Percentiles rank a stretch among this genome's conserved stretches.
Conservation (phyloP, 495 filamentous ascomycete genomes). For the Aspergillus campestris region DNA sequence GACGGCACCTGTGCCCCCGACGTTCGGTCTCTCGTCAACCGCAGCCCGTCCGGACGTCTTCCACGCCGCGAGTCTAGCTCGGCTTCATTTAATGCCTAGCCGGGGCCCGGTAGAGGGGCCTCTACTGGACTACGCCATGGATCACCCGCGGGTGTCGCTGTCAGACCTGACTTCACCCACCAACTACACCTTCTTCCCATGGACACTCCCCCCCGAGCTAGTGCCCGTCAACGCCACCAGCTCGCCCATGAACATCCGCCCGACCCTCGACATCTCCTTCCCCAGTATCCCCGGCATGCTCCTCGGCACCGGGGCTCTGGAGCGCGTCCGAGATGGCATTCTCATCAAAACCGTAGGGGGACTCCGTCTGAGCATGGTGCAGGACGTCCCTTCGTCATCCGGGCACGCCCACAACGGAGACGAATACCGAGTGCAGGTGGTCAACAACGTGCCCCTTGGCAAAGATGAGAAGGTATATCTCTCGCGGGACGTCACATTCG, state of each 20-base stretch:
- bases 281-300: slow-evolving; percentile 53
- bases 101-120: slow-evolving; percentile 43
- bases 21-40: slow-evolving; percentile 66
- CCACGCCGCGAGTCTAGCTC: slow-evolving; percentile 79
- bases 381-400: slow-evolving; percentile 45
- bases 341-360: slow-evolving; percentile 71
- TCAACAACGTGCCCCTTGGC: slow-evolving; percentile 74
- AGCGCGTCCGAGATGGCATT: slow-evolving; percentile 64
- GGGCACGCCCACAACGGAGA: slow-evolving; percentile 23
- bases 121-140: slow-evolving; percentile 39
- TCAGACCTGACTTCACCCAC: slow-evolving; percentile 53
- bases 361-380: slow-evolving; percentile 69
- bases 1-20: slow-evolving; percentile 43
- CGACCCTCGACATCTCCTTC: slow-evolving; percentile 75
- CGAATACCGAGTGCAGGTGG: slow-evolving; percentile 61
- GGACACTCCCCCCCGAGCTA: slow-evolving; percentile 72
- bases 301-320: slow-evolving; percentile 44
- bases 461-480: slow-evolving; percentile 87
- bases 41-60: slow-evolving; percentile 83
- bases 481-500: slow-evolving; percentile 63
- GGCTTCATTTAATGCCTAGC: slow-evolving; percentile 66
- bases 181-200: slow-evolving; percentile 85
- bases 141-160: slow-evolving; percentile 47
- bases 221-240: slow-evolving; percentile 69
- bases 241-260: slow-evolving; percentile 48